Evolutionary conservation across 441 rosid genomes (phyloP).

Genomic region (Manihot esculenta): DNA sequence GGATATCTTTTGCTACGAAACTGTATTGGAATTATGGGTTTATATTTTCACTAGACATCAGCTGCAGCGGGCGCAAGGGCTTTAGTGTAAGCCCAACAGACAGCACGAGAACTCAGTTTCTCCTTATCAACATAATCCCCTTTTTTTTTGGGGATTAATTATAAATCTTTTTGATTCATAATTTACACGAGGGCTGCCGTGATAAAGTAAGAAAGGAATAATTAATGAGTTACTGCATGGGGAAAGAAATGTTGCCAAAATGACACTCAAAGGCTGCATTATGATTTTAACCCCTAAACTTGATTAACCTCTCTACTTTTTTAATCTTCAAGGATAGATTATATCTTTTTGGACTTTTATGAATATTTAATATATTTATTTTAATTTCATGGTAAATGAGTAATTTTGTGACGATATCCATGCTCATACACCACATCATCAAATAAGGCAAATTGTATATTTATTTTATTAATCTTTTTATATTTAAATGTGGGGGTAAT

Average conservation of each 20-base stretch:
- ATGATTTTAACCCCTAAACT: background rate
- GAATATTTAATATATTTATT: background rate
- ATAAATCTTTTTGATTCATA: too few relatives aligned
- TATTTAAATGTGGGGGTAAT: background rate
- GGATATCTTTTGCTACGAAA: too few relatives aligned
- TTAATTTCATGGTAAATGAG: too few relatives aligned
- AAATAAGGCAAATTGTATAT: background rate
- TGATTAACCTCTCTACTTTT: background rate
- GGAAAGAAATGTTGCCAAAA: background rate
- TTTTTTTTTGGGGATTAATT: background rate
- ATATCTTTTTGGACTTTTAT: background rate
- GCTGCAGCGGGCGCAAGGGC: too few relatives aligned
- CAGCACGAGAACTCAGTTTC: too few relatives aligned
- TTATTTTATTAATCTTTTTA: background rate
- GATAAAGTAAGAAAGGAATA: background rate
- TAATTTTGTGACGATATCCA: conserved; percentile 10
- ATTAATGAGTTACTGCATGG: conserved; percentile 11
- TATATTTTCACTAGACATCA: too few relatives aligned
- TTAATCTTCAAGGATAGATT: background rate
- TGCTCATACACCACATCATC: conserved; percentile 14
- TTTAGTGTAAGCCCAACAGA: too few relatives aligned
- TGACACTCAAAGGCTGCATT: background rate
- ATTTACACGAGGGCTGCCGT: background rate
- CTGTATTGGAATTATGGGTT: too few relatives aligned
- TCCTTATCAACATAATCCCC: too few relatives aligned